phyloP scores from a whole-genome alignment of 306 rosid species.

The Arachis hypogaea region DNA sequence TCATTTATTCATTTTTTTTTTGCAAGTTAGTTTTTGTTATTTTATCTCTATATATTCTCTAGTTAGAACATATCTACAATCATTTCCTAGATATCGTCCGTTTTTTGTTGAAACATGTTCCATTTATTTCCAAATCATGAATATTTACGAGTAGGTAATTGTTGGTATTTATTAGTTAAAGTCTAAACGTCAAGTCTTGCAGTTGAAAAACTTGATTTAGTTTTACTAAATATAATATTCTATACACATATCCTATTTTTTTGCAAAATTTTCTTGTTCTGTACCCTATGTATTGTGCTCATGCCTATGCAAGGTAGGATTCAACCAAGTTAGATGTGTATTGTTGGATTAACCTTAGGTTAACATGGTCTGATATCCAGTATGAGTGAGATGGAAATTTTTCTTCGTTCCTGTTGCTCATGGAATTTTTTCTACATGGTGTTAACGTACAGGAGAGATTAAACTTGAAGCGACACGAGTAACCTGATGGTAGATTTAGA shows the following conservation, averaged over 20 bases:
- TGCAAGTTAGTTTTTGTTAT: slow-evolving; percentile 5
- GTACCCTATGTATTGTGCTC: too few relatives aligned
- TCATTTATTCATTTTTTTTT: background rate
- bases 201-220: too few relatives aligned
- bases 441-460: background rate
- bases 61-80: background rate
- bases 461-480: background rate
- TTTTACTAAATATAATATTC: too few relatives aligned
- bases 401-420: background rate
- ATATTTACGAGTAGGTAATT: background rate
- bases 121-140: background rate
- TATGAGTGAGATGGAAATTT: background rate
- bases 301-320: too few relatives aligned
- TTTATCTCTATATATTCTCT: background rate
- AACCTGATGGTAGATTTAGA: background rate
- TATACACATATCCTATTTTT: too few relatives aligned
- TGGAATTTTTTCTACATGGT: background rate
- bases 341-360: background rate
- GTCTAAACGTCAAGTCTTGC: too few relatives aligned
- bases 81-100: too few relatives aligned
- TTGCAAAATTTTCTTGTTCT: too few relatives aligned
- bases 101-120: too few relatives aligned
- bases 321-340: background rate
- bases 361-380: background rate
- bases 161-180: too few relatives aligned